A percentile compares a stretch with the other conserved stretches of the same genome.
phyloP scores from a whole-genome alignment of 192 early-diverging fungal genomes.

The Pilaira anomala region DNA sequence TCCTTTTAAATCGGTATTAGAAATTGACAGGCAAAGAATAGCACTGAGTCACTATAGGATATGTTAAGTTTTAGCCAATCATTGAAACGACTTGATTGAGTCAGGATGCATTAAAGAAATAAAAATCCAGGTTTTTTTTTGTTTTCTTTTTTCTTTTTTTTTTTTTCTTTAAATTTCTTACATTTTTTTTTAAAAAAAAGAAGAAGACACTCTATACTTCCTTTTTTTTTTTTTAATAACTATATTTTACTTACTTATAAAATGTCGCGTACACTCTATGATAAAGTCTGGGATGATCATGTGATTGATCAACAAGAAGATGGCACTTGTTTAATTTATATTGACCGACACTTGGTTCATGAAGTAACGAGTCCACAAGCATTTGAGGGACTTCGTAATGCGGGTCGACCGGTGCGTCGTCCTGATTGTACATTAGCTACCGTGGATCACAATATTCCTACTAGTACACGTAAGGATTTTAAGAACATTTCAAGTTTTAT shows the following conservation, averaged over 20 bases:
- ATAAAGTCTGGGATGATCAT: conserved; percentile 66
- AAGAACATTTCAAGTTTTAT: conserved; percentile 58
- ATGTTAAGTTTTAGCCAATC: conserved; percentile 2
- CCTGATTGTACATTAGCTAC: conserved; percentile 64
- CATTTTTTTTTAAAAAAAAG: not conserved
- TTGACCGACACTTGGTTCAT: conserved; percentile 70
- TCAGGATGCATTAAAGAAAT: conserved; percentile 12
- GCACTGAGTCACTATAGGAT: not conserved
- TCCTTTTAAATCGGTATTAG: too few species aligned
- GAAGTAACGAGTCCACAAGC: conserved; percentile 69
- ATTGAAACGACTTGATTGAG: not conserved
- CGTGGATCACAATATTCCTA: conserved; percentile 76
- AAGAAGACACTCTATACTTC: too few species aligned
- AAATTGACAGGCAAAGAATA: not conserved
- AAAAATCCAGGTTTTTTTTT: not conserved
- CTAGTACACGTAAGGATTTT: conserved; percentile 44
- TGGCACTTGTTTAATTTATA: conserved; percentile 64
- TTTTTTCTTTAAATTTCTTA: conserved; percentile 3
- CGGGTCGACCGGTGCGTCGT: conserved; percentile 52
- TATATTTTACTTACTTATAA: not conserved
- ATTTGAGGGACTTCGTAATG: conserved; percentile 64
- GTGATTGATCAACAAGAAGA: conserved; percentile 53
- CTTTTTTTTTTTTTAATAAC: not conserved
- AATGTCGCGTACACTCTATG: conserved; percentile 56
- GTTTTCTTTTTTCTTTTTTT: not conserved